Evolutionary conservation across 2,329 filamentous ascomycete species (phyloP), one percentile per base, ranked within the genome.

Genomic region (Huntiella omanensis): DNA sequence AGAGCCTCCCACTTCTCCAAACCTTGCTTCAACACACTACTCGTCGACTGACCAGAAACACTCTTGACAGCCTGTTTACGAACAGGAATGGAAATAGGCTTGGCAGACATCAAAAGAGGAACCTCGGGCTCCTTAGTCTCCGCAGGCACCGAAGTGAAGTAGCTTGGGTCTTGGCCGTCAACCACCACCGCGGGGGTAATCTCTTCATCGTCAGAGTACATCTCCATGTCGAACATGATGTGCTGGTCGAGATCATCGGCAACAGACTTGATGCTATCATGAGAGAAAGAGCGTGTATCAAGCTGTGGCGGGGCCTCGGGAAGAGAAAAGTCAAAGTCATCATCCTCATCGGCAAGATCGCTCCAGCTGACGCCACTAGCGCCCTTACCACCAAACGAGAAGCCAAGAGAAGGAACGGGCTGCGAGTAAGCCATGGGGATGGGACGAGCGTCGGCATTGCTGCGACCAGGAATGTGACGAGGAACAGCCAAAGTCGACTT

Each of bases 321-420:
- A 19, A 37, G 33, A 45, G 55, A 53, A 36, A 57, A 52, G 55
- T 80, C 73, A 54, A 83, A 74, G 52, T 82, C 78, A 56, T 91
- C 86, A 40, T 69, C 66, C 46, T 96, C 88, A 49, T 96, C 88
- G 80, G 86, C 95, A 61, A 96, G 77, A 60, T 98, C 91, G 57
- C 87, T 94, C 91, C 91, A 98, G 68, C 91, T 96, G 79, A 96
- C 96, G 48, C 91, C 94, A 41, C 92, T 83, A 41, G 73, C 68
- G 40, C 88, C 81, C 52, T 76, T 73, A 57, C 77, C 77, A 44
- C 83, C 83, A 58, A 93, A 88, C 43, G 88, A 75, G 57, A 80
- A 74, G 4, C 83, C 77, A 70, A 88, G 79, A 51, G 83, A 78
- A 46, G 74, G 68, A 54, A 79, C 67, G 36, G 73, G 71, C 52